Percentiles rank a stretch among this genome's conserved stretches.
Evolutionary conservation across 1,139 yeast genomes (phyloP).

Genomic region (Hyphopichia khmerensis): DNA sequence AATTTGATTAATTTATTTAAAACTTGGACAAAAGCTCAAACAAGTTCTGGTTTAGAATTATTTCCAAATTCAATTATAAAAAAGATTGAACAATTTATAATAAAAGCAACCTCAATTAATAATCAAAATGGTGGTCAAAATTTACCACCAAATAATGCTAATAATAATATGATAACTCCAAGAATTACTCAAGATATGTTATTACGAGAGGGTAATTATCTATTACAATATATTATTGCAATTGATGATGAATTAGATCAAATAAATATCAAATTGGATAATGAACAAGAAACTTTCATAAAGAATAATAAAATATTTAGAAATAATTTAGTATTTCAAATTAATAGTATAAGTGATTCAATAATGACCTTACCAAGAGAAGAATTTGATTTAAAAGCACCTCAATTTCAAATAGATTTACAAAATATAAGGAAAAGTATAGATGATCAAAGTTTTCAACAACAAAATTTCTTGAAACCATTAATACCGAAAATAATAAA

Average conservation of each 20-base stretch:
- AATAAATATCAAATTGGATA: constrained; percentile 9
- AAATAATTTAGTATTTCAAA: constrained; percentile 28
- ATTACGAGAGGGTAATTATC: constrained; percentile 30
- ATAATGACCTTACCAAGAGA: constrained; percentile 21
- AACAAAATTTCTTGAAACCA: constrained; percentile 14
- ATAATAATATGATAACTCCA: constrained; percentile 9
- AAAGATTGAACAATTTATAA: constrained; percentile 40
- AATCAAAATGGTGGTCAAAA: constrained; percentile 2
- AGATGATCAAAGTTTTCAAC: constrained; percentile 29
- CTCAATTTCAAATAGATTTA: constrained; percentile 25
- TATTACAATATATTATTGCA: constrained; percentile 30
- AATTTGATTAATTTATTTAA: constrained; percentile 38
- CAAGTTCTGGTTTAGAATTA: constrained; percentile 35
- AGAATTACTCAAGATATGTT: constrained; percentile 27
- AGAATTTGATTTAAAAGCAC: constrained; percentile 25
- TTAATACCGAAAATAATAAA: constrained; percentile 3
- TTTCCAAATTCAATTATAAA: constrained; percentile 29
- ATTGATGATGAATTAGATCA: constrained; percentile 16
- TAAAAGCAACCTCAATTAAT: constrained; percentile 33
- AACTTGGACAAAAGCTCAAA: constrained; percentile 37
- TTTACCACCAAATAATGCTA: no score
- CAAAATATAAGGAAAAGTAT: constrained; percentile 25
- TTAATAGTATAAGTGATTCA: constrained; percentile 34
- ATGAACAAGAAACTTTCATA: constrained; percentile 11
- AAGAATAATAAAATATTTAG: constrained; percentile 18